Evolutionary conservation across 305 asterid species (phyloP).

Genomic region (Rubia peregrina): DNA sequence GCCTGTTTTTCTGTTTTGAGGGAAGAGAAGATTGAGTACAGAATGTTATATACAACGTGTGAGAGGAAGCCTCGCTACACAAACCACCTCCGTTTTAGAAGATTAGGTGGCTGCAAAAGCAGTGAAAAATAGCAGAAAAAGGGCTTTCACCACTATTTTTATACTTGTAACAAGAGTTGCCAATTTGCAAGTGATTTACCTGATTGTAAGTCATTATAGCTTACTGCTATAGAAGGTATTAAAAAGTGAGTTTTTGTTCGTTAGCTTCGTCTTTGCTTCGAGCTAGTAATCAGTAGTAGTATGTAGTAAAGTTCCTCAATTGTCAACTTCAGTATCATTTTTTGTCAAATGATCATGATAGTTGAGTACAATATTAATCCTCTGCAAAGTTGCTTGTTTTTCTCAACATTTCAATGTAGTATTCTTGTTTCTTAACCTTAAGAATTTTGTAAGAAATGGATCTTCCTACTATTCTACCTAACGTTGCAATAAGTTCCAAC

Average conservation of each 20-base stretch:
- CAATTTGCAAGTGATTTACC: background rate
- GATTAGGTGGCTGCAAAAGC: constrained; percentile 50
- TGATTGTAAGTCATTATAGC: constrained; percentile 16
- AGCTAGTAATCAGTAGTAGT: background rate
- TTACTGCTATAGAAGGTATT: constrained; percentile 18
- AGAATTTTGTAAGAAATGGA: background rate
- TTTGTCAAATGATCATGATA: background rate
- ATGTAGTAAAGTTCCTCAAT: background rate
- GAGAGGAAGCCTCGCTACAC: constrained; percentile 27
- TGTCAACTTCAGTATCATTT: background rate
- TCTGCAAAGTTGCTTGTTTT: background rate
- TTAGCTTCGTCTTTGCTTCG: background rate
- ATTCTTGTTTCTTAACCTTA: background rate
- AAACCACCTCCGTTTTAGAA: constrained; percentile 52
- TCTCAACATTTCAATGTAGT: background rate
- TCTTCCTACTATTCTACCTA: background rate
- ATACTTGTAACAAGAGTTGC: constrained; percentile 7
- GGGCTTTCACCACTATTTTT: constrained; percentile 21
- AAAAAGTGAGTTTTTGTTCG: constrained; percentile 18
- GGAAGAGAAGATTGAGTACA: constrained; percentile 21
- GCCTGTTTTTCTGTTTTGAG: constrained; percentile 9
- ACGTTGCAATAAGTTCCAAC: no score
- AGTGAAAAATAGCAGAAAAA: constrained; percentile 24
- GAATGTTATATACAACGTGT: constrained; percentile 7
- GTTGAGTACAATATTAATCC: background rate